Percentiles rank a stretch among this genome's conserved stretches.
These are phyloP conservation scores for Yamadazyma trypodendri DNA, from an alignment of 1,139 yeast genomes.

Conservation along the genomic window DNA sequence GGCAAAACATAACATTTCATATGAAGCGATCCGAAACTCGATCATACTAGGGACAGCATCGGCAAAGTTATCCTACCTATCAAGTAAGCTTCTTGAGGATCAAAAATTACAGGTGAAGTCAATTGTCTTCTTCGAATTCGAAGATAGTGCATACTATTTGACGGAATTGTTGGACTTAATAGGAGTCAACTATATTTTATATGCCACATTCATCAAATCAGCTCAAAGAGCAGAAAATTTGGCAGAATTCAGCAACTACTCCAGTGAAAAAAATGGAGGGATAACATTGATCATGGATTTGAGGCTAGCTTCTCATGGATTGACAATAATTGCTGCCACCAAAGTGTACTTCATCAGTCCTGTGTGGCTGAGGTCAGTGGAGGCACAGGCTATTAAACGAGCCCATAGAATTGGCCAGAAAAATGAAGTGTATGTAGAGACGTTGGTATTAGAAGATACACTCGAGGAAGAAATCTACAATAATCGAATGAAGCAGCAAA, in stretches of 20 bases:
- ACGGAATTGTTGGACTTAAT: constrained; percentile 62
- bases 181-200: constrained; percentile 60
- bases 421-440: constrained; percentile 56
- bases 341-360: constrained; percentile 68
- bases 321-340: constrained; percentile 67
- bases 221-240: constrained; percentile 53
- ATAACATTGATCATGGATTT: constrained; percentile 63
- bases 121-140: constrained; percentile 67
- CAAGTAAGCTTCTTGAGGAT: constrained; percentile 52
- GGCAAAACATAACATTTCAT: constrained; percentile 17
- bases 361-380: constrained; percentile 66
- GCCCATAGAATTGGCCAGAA: constrained; percentile 73
- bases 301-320: constrained; percentile 66
- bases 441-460: constrained; percentile 58
- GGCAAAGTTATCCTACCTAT: constrained; percentile 58
- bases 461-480: constrained; percentile 66
- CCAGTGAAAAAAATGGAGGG: constrained; percentile 39
- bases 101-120: constrained; percentile 48
- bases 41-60: constrained; percentile 57
- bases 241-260: constrained; percentile 46
- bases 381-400: constrained; percentile 73
- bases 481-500: constrained; percentile 23
- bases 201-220: constrained; percentile 58
- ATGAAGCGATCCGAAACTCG: constrained; percentile 29
- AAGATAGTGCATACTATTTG: constrained; percentile 66